A percentile compares a stretch with the other conserved stretches of the same genome.
These are phyloP conservation scores for Tetratostichococcus sp. DNA, from an alignment of 139 green algal species.

Conservation along the genomic window DNA sequence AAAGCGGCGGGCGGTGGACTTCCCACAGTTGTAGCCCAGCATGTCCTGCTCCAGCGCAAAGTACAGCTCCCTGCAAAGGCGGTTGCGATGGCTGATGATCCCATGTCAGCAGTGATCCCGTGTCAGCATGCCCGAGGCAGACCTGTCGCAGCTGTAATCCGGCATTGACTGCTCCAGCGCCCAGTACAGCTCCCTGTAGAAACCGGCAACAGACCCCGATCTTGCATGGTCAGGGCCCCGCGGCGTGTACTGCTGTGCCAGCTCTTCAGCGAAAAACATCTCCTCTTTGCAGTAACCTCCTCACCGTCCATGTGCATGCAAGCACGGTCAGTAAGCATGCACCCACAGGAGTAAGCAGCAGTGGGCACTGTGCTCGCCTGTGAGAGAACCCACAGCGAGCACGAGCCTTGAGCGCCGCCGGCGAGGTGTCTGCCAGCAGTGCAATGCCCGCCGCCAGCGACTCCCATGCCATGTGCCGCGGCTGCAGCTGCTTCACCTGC, in stretches of 20 bases:
- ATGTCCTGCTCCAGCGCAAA: neutral
- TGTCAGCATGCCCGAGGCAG: too few relatives aligned
- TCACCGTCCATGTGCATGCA: too few relatives aligned
- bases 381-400: neutral
- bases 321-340: neutral
- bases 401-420: neutral
- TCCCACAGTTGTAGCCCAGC: neutral
- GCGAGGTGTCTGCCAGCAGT: neutral
- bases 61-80: neutral
- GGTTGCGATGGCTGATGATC: too few relatives aligned
- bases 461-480: neutral
- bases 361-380: neutral
- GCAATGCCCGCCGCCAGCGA: neutral
- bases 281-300: too few relatives aligned
- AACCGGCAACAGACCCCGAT: too few relatives aligned
- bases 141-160: too few relatives aligned
- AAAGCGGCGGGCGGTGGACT: neutral
- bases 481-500: neutral
- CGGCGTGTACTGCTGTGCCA: too few relatives aligned
- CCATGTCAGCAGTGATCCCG: too few relatives aligned
- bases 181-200: too few relatives aligned
- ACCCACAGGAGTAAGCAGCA: neutral
- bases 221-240: too few relatives aligned
- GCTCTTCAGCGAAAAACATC: too few relatives aligned
- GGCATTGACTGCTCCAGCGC: too few relatives aligned